phyloP scores from a whole-genome alignment of 495 filamentous ascomycete genomes.

The Lophium mytilinum region DNA sequence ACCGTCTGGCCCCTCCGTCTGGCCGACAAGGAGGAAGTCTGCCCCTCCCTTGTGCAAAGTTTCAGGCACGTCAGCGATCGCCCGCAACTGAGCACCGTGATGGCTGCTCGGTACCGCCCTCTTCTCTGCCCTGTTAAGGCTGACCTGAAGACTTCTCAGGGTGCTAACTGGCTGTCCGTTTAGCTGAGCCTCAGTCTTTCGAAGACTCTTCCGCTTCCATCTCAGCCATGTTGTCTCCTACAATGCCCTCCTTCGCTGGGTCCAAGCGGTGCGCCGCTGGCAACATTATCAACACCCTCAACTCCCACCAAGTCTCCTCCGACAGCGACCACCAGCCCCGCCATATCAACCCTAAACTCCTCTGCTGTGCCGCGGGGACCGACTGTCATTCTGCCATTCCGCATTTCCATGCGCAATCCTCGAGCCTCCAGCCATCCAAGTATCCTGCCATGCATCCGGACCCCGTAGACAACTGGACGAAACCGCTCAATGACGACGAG shows the following conservation, averaged over 20 bases:
- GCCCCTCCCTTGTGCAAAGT: no score
- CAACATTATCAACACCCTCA: not conserved
- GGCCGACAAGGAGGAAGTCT: no score
- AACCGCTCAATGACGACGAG: no score
- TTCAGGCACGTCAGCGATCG: not conserved
- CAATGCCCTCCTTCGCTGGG: slow-evolving; percentile 8
- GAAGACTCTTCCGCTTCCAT: slow-evolving; percentile 7
- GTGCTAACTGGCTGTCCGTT: not conserved
- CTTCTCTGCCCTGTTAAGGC: slow-evolving; percentile 1
- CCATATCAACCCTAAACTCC: slow-evolving; percentile 10
- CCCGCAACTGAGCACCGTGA: slow-evolving; percentile 5
- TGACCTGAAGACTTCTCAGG: not conserved
- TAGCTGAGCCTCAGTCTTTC: slow-evolving; percentile 2
- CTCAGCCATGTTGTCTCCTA: slow-evolving; percentile 5
- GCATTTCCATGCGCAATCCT: slow-evolving; percentile 2
- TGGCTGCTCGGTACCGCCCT: not conserved
- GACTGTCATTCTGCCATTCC: no score
- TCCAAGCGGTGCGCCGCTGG: slow-evolving; percentile 16
- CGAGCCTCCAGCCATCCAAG: slow-evolving; percentile 7
- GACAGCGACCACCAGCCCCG: slow-evolving; percentile 12
- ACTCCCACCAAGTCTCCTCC: not conserved
- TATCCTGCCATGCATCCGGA: no score
- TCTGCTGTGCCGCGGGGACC: slow-evolving; percentile 2
- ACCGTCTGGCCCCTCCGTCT: no score
- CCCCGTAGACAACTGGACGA: no score